Percentiles rank a stretch among this genome's conserved stretches.
Conservation (phyloP, 345 rosid genomes). For the Aurinia saxatilis region DNA sequence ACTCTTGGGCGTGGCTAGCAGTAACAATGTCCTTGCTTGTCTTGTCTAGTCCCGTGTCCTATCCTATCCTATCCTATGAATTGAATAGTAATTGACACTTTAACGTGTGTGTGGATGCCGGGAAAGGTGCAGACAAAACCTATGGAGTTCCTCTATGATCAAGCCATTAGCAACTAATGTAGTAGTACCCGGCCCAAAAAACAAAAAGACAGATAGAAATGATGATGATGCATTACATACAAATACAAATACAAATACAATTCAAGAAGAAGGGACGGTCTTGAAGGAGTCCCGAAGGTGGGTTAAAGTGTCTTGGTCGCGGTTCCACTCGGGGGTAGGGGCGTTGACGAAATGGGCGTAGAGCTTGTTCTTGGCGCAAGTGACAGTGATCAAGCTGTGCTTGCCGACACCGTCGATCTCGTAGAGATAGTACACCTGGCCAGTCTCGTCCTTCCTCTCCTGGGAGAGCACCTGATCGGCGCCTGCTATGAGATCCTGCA, state of each 20-base stretch:
- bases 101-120: not conserved
- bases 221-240: too few species aligned
- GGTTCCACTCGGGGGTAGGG: conserved; percentile 76
- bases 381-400: conserved; percentile 74
- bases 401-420: conserved; percentile 68
- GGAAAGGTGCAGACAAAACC: not conserved
- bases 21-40: conserved; percentile 7
- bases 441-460: conserved; percentile 58
- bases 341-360: conserved; percentile 92
- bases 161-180: not conserved
- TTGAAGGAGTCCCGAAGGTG: conserved; percentile 80
- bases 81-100: not conserved
- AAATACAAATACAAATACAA: not conserved
- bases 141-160: not conserved
- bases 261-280: conserved; percentile 46
- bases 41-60: conserved; percentile 21
- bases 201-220: too few species aligned
- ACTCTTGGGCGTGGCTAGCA: conserved; percentile 12
- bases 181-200: too few species aligned
- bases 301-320: conserved; percentile 64
- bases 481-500: conserved; percentile 75
- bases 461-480: conserved; percentile 58
- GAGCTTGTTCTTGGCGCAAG: conserved; percentile 82
- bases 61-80: too few species aligned
- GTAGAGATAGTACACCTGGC: conserved; percentile 70